phyloP scores from a whole-genome alignment of 495 filamentous ascomycete genomes.

The Schizothecium vesticola region DNA sequence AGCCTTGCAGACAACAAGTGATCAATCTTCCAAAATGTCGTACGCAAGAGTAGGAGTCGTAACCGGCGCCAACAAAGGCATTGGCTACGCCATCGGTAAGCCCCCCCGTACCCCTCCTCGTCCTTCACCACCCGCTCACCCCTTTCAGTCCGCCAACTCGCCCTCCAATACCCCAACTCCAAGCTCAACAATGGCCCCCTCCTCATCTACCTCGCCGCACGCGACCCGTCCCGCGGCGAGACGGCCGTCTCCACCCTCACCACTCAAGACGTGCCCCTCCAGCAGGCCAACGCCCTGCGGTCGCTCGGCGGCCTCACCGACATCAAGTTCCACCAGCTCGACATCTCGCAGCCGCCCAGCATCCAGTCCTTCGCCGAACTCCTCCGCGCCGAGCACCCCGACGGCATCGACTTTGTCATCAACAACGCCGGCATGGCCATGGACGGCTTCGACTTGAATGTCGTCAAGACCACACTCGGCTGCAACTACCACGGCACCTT shows the following conservation, averaged over 20 bases:
- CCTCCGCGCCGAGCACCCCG: background rate
- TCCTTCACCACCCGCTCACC: background rate
- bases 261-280: background rate
- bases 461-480: conserved; percentile 43
- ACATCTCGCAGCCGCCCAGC: background rate
- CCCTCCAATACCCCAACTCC: conserved; percentile 7
- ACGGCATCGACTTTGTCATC: conserved; percentile 8
- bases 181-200: background rate
- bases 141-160: conserved; percentile 7
- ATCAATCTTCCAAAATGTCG: background rate
- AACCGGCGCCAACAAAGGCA: conserved; percentile 10
- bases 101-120: background rate
- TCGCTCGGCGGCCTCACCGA: background rate
- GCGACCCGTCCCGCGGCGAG: background rate
- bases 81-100: conserved; percentile 5
- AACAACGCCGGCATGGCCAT: conserved; percentile 26
- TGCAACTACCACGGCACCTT: conserved; percentile 13
- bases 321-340: conserved; percentile 5
- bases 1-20: background rate
- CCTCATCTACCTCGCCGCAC: conserved; percentile 7
- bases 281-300: conserved; percentile 1
- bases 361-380: background rate
- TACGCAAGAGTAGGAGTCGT: conserved; percentile 7
- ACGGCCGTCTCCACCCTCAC: background rate
- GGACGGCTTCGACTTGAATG: conserved; percentile 37